These are phyloP conservation scores for Cutaneotrichosporon sp. DNA, from an alignment of 1,284 basidiomycete species.

Conservation along the genomic window DNA sequence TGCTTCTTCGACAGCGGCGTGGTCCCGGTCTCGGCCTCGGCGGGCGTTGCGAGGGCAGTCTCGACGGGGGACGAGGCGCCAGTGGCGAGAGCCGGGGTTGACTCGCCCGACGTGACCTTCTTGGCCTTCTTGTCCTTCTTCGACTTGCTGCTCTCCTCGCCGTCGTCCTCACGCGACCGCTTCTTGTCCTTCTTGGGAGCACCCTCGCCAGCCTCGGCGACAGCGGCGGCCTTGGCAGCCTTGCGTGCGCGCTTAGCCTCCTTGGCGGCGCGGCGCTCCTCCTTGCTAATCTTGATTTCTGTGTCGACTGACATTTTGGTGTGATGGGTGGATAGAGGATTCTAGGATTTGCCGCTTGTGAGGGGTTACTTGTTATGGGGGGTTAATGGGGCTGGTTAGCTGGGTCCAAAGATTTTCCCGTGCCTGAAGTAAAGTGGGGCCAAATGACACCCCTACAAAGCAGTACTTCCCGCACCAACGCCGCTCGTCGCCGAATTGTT, in stretches of 20 bases:
- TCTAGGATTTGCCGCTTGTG: not conserved
- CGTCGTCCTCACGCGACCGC: constrained; percentile 28
- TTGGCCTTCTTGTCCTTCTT: constrained; percentile 39
- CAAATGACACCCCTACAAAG: not conserved
- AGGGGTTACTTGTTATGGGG: not conserved
- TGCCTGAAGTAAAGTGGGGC: constrained; percentile 16
- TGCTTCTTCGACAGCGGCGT: constrained; percentile 43
- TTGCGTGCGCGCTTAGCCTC: constrained; percentile 43
- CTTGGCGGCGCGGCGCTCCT: constrained; percentile 37
- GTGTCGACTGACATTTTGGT: constrained; percentile 44
- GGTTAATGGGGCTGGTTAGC: not conserved
- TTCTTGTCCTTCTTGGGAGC: constrained; percentile 46
- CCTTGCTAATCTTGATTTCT: constrained; percentile 38
- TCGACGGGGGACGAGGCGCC: constrained; percentile 23
- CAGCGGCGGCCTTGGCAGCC: constrained; percentile 34
- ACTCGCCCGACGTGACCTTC: constrained; percentile 46
- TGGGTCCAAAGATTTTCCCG: constrained; percentile 17
- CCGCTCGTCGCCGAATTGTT: not conserved
- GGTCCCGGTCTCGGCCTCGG: constrained; percentile 17
- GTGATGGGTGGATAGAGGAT: constrained; percentile 5
- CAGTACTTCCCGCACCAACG: not conserved
- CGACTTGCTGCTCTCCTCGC: constrained; percentile 23
- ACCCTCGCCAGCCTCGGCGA: constrained; percentile 23
- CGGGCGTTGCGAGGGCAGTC: constrained; percentile 26
- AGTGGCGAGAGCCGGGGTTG: constrained; percentile 30